phyloP scores from a whole-genome alignment of 192 early-diverging fungal species.

The Backusella psychrophila region DNA sequence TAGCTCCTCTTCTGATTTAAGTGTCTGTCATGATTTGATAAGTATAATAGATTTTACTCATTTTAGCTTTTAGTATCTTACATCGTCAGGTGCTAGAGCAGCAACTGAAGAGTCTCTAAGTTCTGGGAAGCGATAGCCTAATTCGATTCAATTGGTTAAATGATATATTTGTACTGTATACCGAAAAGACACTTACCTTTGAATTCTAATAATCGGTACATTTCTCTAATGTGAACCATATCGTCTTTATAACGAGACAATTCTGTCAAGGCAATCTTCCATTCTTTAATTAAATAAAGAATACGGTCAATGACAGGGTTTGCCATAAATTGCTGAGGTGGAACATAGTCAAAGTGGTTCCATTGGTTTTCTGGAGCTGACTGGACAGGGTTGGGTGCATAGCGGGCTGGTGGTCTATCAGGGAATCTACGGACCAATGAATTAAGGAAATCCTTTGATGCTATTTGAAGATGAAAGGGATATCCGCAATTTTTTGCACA shows the following conservation, averaged over 20 bases:
- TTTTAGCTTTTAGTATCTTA: slow-evolving; percentile 9
- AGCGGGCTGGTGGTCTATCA: slow-evolving; percentile 64
- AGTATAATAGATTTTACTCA: not conserved
- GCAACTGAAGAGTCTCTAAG: slow-evolving; percentile 55
- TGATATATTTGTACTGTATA: not conserved
- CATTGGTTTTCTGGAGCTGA: slow-evolving; percentile 31
- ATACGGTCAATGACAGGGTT: slow-evolving; percentile 81
- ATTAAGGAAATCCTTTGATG: slow-evolving; percentile 96
- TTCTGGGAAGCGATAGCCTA: slow-evolving; percentile 75
- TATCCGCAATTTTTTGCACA: slow-evolving; percentile 99
- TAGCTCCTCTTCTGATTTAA: slow-evolving; percentile 91
- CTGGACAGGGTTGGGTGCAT: slow-evolving; percentile 13
- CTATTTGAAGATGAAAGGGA: slow-evolving; percentile 94
- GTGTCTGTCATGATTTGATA: slow-evolving; percentile 38
- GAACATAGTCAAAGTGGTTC: slow-evolving; percentile 27
- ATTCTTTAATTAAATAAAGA: slow-evolving; percentile 90
- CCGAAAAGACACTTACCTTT: slow-evolving; percentile 58
- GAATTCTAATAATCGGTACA: slow-evolving; percentile 84
- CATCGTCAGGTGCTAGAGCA: slow-evolving; percentile 54
- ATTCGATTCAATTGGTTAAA: not conserved
- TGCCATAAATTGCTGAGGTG: slow-evolving; percentile 25
- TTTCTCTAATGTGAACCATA: slow-evolving; percentile 90
- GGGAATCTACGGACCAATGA: slow-evolving; percentile 93
- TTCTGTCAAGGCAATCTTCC: slow-evolving; percentile 86
- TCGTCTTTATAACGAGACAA: slow-evolving; percentile 91